These are phyloP conservation scores for Marasmius sp. DNA, from an alignment of 1,284 basidiomycete genomes.

Conservation along the genomic window DNA sequence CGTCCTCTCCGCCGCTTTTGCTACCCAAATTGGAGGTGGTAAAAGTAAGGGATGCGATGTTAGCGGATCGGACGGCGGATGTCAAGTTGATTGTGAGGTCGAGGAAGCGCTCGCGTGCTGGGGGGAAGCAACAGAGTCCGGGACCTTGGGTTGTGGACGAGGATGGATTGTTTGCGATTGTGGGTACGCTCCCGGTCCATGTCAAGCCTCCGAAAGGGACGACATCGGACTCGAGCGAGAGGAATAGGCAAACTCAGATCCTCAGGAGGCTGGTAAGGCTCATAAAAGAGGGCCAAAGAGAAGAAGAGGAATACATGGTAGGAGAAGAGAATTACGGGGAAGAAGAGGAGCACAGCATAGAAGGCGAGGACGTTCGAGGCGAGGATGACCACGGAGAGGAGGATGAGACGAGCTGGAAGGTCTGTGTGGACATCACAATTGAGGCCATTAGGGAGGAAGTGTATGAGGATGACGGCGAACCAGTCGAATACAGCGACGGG, in stretches of 20 bases:
- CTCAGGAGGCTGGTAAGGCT: neutral
- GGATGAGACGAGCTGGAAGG: conserved; percentile 5
- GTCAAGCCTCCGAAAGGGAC: neutral
- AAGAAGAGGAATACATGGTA: no score
- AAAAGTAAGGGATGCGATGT: neutral
- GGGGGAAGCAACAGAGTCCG: neutral
- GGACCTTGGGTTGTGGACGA: neutral
- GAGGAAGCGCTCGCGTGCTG: neutral
- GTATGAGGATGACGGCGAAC: neutral
- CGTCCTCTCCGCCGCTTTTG: neutral
- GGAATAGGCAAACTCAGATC: neutral
- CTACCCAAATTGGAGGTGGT: conserved; percentile 10
- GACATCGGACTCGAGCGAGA: neutral
- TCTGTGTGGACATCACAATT: conserved; percentile 1
- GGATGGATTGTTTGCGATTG: neutral
- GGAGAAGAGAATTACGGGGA: neutral
- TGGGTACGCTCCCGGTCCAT: conserved; percentile 1
- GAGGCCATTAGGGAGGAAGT: neutral
- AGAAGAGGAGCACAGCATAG: neutral
- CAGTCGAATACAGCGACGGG: neutral
- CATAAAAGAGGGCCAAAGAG: neutral
- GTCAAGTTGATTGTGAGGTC: conserved; percentile 9
- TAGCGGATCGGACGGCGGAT: neutral
- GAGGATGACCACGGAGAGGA: neutral
- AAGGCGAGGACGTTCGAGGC: no score